These are phyloP conservation scores for Pleurotus citrinopileatus DNA, from an alignment of 768 basidiomycete species.

Conservation along the genomic window DNA sequence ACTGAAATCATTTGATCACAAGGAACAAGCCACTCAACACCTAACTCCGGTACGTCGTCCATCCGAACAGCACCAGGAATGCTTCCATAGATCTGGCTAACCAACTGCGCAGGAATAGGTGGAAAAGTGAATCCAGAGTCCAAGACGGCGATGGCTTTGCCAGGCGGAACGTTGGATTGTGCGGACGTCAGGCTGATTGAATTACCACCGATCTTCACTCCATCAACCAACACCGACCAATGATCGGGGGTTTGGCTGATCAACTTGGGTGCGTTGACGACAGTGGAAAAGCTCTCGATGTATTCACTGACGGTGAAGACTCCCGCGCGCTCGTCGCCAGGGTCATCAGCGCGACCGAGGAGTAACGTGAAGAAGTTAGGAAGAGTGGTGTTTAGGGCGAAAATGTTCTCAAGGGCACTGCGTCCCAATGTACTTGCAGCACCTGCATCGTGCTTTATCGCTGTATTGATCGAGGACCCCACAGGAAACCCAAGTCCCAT, in stretches of 20 bases:
- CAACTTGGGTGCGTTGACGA: slow-evolving; percentile 50
- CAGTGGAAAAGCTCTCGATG: slow-evolving; percentile 42
- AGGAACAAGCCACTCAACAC: slow-evolving; percentile 54
- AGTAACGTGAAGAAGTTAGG: slow-evolving; percentile 64
- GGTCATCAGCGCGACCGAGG: slow-evolving; percentile 58
- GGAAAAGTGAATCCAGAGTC: slow-evolving; percentile 72
- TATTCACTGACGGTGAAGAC: slow-evolving; percentile 63
- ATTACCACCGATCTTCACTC: slow-evolving; percentile 58
- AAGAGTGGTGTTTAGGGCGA: slow-evolving; percentile 50
- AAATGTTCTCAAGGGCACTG: slow-evolving; percentile 62
- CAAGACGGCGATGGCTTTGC: slow-evolving; percentile 52
- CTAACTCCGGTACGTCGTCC: slow-evolving; percentile 27
- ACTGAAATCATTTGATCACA: slow-evolving; percentile 64
- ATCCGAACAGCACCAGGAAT: slow-evolving; percentile 50
- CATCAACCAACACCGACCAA: slow-evolving; percentile 49
- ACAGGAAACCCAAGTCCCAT: background rate
- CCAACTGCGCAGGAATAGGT: slow-evolving; percentile 52
- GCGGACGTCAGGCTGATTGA: slow-evolving; percentile 41
- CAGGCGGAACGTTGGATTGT: slow-evolving; percentile 40
- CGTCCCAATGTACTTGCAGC: slow-evolving; percentile 38
- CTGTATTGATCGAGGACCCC: background rate
- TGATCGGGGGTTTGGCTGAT: slow-evolving; percentile 48
- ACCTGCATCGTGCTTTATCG: slow-evolving; percentile 41
- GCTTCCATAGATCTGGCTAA: slow-evolving; percentile 56
- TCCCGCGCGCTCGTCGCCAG: slow-evolving; percentile 49